Conservation (phyloP, 1,284 basidiomycete species). For the Macrocystidia cucumis region DNA sequence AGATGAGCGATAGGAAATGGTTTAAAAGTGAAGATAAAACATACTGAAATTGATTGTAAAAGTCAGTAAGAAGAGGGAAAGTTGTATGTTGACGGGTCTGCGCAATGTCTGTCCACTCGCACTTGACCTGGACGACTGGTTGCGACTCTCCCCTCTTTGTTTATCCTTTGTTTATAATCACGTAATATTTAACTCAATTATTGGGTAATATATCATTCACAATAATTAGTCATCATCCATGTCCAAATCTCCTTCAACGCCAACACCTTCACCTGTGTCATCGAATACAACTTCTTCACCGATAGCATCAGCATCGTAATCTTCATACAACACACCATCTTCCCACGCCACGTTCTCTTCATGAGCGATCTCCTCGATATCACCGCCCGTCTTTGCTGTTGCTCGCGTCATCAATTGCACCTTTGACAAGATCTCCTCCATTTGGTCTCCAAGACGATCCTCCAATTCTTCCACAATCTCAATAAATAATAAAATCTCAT, state of each 20-base stretch:
- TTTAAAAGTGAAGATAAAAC: slow-evolving; percentile 5
- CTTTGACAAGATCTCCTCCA: slow-evolving; percentile 60
- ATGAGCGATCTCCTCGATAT: no score
- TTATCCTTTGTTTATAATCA: no score
- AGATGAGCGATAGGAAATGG: slow-evolving; percentile 7
- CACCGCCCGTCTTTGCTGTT: no score
- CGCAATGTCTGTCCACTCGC: no score
- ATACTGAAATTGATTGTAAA: slow-evolving; percentile 1
- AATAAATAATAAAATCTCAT: background rate
- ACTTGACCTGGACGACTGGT: no score
- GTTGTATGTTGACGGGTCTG: no score
- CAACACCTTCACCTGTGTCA: slow-evolving; percentile 58
- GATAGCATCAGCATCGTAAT: slow-evolving; percentile 21
- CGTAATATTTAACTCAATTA: no score
- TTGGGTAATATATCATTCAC: no score
- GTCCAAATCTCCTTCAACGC: slow-evolving; percentile 68
- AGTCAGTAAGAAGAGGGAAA: background rate
- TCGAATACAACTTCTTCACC: slow-evolving; percentile 46
- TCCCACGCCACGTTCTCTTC: no score
- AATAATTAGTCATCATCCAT: slow-evolving; percentile 50
- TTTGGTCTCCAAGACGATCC: slow-evolving; percentile 66
- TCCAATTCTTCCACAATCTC: slow-evolving; percentile 90
- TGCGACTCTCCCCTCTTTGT: no score
- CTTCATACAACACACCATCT: no score
- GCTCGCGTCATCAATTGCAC: no score